These are phyloP conservation scores for Scolecobasidium constrictum DNA, from an alignment of 2,329 filamentous ascomycete genomes.

Conservation along the genomic window DNA sequence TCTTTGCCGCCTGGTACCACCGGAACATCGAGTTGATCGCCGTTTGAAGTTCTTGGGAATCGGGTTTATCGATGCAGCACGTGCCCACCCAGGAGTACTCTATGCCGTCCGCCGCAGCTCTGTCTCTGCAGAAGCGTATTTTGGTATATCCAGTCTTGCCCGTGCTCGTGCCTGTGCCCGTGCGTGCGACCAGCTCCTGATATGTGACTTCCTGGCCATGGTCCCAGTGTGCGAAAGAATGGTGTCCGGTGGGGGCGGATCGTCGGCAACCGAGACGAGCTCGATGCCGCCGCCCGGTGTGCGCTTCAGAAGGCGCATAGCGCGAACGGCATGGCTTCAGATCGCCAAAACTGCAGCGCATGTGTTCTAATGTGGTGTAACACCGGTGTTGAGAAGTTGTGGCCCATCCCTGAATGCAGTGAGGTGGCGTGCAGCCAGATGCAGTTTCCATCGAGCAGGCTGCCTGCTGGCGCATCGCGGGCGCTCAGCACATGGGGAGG, in stretches of 20 bases:
- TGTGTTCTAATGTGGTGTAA: too few species aligned
- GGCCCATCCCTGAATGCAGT: too few species aligned
- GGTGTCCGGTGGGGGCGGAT: conserved; percentile 12
- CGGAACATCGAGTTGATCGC: conserved; percentile 10
- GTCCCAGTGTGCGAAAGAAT: conserved; percentile 13
- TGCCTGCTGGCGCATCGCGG: too few species aligned
- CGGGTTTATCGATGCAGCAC: conserved; percentile 9
- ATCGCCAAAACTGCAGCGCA: too few species aligned
- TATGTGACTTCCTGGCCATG: conserved; percentile 7
- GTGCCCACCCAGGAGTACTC: conserved; percentile 13
- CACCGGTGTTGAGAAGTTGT: too few species aligned
- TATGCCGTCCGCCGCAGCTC: conserved; percentile 12
- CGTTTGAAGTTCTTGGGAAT: conserved; percentile 2
- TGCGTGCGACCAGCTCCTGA: conserved; percentile 6
- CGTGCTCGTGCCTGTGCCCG: conserved; percentile 6
- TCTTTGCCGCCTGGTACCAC: conserved; percentile 9
- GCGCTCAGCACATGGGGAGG: too few species aligned
- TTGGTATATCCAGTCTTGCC: conserved; percentile 9
- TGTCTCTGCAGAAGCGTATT: conserved; percentile 8
- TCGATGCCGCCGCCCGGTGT: conserved; percentile 12
- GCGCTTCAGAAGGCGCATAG: conserved; percentile 16
- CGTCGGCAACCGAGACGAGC: conserved; percentile 12
- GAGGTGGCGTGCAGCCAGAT: too few species aligned
- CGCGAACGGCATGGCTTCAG: too few species aligned
- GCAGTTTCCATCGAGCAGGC: too few species aligned